Evolutionary conservation across 495 filamentous ascomycete species (phyloP).

Genomic region (Amphirosellinia nigrospora): DNA sequence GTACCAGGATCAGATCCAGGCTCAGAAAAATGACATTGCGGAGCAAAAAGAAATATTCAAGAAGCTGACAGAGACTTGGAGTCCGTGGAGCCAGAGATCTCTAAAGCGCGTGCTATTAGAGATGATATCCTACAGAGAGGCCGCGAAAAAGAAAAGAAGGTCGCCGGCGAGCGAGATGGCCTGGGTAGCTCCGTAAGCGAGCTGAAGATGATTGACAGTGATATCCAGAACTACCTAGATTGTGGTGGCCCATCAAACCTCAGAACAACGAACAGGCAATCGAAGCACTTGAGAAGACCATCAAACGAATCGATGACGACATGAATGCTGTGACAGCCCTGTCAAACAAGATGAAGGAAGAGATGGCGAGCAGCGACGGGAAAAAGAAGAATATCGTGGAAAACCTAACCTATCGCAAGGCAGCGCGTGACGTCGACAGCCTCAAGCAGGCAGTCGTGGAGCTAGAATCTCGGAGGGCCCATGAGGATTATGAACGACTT

Average conservation of each 20-base stretch:
- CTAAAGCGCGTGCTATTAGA: slow-evolving; percentile 72
- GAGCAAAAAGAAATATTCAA: slow-evolving; percentile 72
- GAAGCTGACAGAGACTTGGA: slow-evolving; percentile 73
- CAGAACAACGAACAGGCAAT: slow-evolving; percentile 71
- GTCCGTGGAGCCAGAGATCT: slow-evolving; percentile 70
- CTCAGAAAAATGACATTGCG: slow-evolving; percentile 68
- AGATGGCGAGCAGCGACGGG: slow-evolving; percentile 75
- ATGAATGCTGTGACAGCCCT: slow-evolving; percentile 66
- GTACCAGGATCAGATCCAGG: slow-evolving; percentile 70
- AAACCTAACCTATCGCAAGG: slow-evolving; percentile 83
- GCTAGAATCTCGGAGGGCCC: slow-evolving; percentile 79
- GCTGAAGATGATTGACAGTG: slow-evolving; percentile 72
- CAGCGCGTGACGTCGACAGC: slow-evolving; percentile 66
- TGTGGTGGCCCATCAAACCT: slow-evolving; percentile 77
- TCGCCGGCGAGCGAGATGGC: slow-evolving; percentile 73
- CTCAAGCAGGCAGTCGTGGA: slow-evolving; percentile 74
- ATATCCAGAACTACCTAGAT: slow-evolving; percentile 81
- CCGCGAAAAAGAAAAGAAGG: slow-evolving; percentile 71
- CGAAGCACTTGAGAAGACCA: slow-evolving; percentile 66
- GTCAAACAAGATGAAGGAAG: slow-evolving; percentile 78
- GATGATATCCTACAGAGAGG: slow-evolving; percentile 77
- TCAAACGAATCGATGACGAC: slow-evolving; percentile 69
- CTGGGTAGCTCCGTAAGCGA: slow-evolving; percentile 76
- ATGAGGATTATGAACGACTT: slow-evolving; percentile 78
- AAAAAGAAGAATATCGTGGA: slow-evolving; percentile 84